Base-by-base conservation (phyloP, 768 basidiomycete species). In the Tylopilus intermedius region DNA sequence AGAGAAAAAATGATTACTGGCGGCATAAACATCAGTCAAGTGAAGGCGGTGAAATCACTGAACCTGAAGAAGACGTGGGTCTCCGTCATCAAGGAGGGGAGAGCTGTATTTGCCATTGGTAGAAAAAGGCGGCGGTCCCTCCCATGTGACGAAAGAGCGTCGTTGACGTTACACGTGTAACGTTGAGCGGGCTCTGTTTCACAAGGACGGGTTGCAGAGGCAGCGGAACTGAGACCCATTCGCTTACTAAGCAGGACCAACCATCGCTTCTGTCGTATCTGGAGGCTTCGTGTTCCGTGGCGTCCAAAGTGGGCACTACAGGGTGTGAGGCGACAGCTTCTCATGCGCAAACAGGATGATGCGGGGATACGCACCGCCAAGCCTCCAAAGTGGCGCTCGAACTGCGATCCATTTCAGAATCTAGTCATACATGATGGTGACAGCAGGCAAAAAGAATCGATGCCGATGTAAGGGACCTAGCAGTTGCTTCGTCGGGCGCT, bases 161-260 rank as follows among this genome's bases (percentile, higher is more conserved):
- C 39, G 54, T 18, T 57, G 49, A 67, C 56, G 61, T 67, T 58
- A 63, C 65, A 66, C 61, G 66, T 66, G 66, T 54, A 62, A 65
- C 58, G 54, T 60, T 47, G 61, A 55, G 66, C 61, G 58, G 40
- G 40, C 29, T 35, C 48, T 38, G 45, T 50, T 44, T 24, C 47
- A 41, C 18, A 37, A 30, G 9, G 11, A 39, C n/a, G 38, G 38
- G n/a, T 18, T 2, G 47, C 21, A 35, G 46, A 15, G 11, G 18
- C 38, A 39, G 38, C 38, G 38, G 38, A 39, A 39, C 38, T 39
- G 38, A 39, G 18, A 21, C 38, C 8, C 5, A 39, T 5, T 8
- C 15, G 40, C 30, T 57, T 30, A 53, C 47, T 61, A 41, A 62
- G 58, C 62, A 15, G 44, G 11, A 47, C 50, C 48, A 38, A 62